Evolutionary conservation across 2,329 filamentous ascomycete genomes (phyloP).

Genomic region (Sarocladiaceae sp.): DNA sequence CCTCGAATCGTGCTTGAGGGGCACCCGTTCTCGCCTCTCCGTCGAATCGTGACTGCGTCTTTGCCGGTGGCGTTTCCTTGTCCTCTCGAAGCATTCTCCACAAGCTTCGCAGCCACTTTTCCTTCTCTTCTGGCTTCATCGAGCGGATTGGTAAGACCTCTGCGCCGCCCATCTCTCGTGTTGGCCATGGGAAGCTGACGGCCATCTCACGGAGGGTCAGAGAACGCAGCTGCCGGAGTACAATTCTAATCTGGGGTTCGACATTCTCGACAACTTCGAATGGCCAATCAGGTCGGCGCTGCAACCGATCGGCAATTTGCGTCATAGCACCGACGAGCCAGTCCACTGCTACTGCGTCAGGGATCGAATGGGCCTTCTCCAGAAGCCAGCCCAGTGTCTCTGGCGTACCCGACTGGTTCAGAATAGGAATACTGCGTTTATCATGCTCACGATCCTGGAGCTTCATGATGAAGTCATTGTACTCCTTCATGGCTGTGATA

Average conservation of each 20-base stretch:
- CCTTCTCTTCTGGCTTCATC: constrained; percentile 28
- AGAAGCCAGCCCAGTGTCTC: constrained; percentile 28
- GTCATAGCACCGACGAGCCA: constrained; percentile 24
- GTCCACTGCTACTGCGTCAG: constrained; percentile 26
- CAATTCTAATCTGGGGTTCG: constrained; percentile 24
- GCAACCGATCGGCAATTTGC: constrained; percentile 25
- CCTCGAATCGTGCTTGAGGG: constrained; percentile 15
- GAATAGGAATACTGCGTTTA: constrained; percentile 28
- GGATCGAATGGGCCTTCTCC: constrained; percentile 23
- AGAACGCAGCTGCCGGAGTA: constrained; percentile 24
- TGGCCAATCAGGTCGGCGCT: constrained; percentile 23
- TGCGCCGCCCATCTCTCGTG: constrained; percentile 26
- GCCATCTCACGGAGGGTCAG: constrained; percentile 28
- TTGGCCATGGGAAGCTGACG: constrained; percentile 30
- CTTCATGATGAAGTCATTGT: constrained; percentile 29
- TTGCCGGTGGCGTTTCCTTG: constrained; percentile 7
- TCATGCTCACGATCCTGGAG: constrained; percentile 28
- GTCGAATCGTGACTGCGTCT: constrained; percentile 11
- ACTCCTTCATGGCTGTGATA: constrained; percentile 23
- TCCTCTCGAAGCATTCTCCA: constrained; percentile 23
- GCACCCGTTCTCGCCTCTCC: constrained; percentile 7
- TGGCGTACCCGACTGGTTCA: constrained; percentile 27
- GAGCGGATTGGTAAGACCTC: constrained; percentile 28
- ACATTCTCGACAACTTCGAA: constrained; percentile 23
- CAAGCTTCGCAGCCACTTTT: constrained; percentile 24